A percentile compares a stretch with the other conserved stretches of the same genome.
Evolutionary conservation across 352 stramenopile species (phyloP).

Genomic region (Phytophthora citricola): DNA sequence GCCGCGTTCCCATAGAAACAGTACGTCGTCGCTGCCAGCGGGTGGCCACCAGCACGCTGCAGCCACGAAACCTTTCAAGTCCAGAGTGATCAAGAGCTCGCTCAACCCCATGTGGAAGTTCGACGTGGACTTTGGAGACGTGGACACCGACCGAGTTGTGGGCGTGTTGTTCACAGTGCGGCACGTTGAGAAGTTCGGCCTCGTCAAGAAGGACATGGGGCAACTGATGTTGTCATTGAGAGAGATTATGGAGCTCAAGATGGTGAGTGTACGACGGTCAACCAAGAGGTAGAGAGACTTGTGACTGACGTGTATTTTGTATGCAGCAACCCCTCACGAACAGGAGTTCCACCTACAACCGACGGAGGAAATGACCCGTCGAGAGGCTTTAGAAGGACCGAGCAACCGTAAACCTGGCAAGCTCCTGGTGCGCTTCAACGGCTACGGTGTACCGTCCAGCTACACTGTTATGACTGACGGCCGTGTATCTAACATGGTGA

Average conservation of each 20-base stretch:
- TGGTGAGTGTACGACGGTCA: slow-evolving; percentile 39
- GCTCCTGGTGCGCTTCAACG: slow-evolving; percentile 71
- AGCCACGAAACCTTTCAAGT: slow-evolving; percentile 58
- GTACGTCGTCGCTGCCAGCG: slow-evolving; percentile 31
- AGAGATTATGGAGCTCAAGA: slow-evolving; percentile 78
- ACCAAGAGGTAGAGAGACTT: not conserved
- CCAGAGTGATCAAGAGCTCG: slow-evolving; percentile 69
- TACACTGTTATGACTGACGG: slow-evolving; percentile 68
- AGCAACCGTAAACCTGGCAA: slow-evolving; percentile 77
- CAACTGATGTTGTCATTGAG: slow-evolving; percentile 68
- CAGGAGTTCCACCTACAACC: slow-evolving; percentile 64
- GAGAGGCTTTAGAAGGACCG: slow-evolving; percentile 55
- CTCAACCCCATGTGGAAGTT: slow-evolving; percentile 87
- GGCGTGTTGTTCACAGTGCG: slow-evolving; percentile 74
- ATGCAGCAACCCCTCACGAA: slow-evolving; percentile 66
- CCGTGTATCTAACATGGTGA: slow-evolving; percentile 54
- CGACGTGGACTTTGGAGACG: slow-evolving; percentile 81
- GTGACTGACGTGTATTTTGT: slow-evolving; percentile 19
- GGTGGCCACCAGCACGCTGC: slow-evolving; percentile 33
- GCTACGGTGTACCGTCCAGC: slow-evolving; percentile 59
- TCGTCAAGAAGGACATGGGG: slow-evolving; percentile 80
- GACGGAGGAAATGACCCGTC: slow-evolving; percentile 63
- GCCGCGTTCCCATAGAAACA: slow-evolving; percentile 20
- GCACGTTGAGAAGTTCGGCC: slow-evolving; percentile 76
- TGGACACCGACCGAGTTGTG: slow-evolving; percentile 69